Evolutionary conservation across 805 yeast genomes (phyloP), one percentile per base, ranked within the genome.

Genomic region (Metschnikowia vanudenii): DNA sequence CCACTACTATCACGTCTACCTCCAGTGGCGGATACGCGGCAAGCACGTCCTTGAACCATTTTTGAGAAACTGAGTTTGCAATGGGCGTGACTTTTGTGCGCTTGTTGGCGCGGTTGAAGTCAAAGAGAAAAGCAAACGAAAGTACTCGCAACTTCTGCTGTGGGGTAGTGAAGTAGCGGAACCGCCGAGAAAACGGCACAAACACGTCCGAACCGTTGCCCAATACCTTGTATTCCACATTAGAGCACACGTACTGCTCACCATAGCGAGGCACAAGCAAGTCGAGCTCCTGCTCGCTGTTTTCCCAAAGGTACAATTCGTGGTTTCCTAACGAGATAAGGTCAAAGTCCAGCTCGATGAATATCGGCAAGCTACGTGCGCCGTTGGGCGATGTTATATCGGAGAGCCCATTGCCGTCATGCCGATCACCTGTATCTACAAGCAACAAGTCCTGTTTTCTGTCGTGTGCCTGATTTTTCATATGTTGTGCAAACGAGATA

Each of bases 361-460:
- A 87, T 0, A 91, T 74, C 1, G 74, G 73, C 22, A 82, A 76
- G 0, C 94, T 79, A 13, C 71, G 63, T 4, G 66, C 57, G 0
- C 97, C 98, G 59, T 84, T 85, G 2, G 92, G 88, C 2, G 29
- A 45, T 0, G 96, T 84, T 12, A 85, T 81, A 66, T 92, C 97
- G 33, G 88, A 77, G 11, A 90, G 67, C 0, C 98, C 98, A 61
- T 89, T 91, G 1, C 98, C 98, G 63, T 92, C 98, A 57, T 88
- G 96, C 51, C 88, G 82, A 64, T 92, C 98, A 4, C 98, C 98
- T 1, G 95, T 82, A 60, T 92, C 98, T 2, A 92, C 75, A 4
- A 90, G 58, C 3, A 92, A 56, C 16, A 91, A 61, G 59, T 92
- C 98, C 16, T 74, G 80, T 1, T 73, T 75, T 10, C 71, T 62